These are phyloP conservation scores for Fusarium sacchari DNA, from an alignment of 2,329 filamentous ascomycete species.

Conservation along the genomic window DNA sequence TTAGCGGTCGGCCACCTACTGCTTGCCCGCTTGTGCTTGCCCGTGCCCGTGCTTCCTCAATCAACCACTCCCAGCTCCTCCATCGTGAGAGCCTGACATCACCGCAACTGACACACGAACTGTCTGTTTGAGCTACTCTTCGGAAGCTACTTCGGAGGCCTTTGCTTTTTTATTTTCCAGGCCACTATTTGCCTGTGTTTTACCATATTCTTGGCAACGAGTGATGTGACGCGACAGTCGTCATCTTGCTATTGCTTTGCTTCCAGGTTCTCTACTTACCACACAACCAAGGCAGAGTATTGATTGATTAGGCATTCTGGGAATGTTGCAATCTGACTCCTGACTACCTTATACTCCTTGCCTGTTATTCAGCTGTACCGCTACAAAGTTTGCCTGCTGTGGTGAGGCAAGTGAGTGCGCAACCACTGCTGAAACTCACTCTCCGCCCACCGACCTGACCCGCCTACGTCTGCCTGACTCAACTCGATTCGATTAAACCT, in stretches of 20 bases:
- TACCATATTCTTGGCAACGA: not conserved
- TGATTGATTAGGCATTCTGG: slow-evolving; percentile 25
- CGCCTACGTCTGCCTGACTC: slow-evolving; percentile 33
- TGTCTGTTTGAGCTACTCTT: slow-evolving; percentile 3
- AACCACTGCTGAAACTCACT: slow-evolving; percentile 17
- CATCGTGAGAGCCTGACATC: slow-evolving; percentile 31
- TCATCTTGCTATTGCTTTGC: not conserved
- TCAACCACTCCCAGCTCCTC: slow-evolving; percentile 3
- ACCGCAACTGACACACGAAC: slow-evolving; percentile 4
- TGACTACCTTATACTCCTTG: not conserved
- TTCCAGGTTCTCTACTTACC: not conserved
- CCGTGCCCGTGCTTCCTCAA: not conserved
- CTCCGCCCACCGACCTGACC: slow-evolving; percentile 32
- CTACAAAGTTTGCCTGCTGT: slow-evolving; percentile 1
- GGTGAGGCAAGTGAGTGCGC: slow-evolving; percentile 4
- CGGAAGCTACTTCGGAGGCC: not conserved
- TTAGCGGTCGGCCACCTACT: not conserved
- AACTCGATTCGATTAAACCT: slow-evolving; percentile 15
- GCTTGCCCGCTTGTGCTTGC: slow-evolving; percentile 1
- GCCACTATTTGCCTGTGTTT: not conserved
- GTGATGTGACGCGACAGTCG: slow-evolving; percentile 22
- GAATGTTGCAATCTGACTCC: slow-evolving; percentile 16
- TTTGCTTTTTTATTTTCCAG: slow-evolving; percentile 2
- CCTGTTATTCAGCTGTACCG: not conserved
- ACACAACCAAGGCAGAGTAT: slow-evolving; percentile 7